Base-by-base conservation (phyloP, 2,329 filamentous ascomycete genomes). In the Diaporthe sp. region DNA sequence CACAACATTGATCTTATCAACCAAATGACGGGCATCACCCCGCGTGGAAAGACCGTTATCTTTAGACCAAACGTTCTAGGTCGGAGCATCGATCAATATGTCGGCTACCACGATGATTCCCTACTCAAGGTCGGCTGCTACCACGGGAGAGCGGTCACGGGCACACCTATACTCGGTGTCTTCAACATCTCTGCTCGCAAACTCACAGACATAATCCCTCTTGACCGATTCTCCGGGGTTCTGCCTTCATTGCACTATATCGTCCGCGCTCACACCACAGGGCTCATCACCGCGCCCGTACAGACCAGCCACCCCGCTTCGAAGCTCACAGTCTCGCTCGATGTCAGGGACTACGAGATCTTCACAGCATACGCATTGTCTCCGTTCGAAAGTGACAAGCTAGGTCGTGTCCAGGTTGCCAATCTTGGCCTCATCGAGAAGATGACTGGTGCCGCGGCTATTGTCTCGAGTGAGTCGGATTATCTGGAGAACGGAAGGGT, bases 371-470 rank as follows among this genome's bases (percentile, higher is more conserved):
- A 93, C 76, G 92, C 94, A 0, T 82, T 95, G 2, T 86, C 87
- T 0, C 82, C 86, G 0, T 92, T 96, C 77, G 82, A 85, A 1
- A 85, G 84, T n/a, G 81, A 85, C 60, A 80, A 79, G 1, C 40
- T 73, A 19, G 80, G 85, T 50, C 77, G 81, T 28, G 85, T 92
- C 0, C 84, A 84, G 57, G 86, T 96, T 2, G 92, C 94, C 0
- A 92, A 93, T 25, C 83, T 98, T 0, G 96, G 96, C 0, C 86
- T 98, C 2, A 77, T 97, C 4, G 93, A 90, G 2, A 98, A 98
- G 83, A 97, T 98, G 94, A 95, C 95, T 0, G 96, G 95, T 0
- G 91, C 93, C 0, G 95, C 95, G 1, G 95, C 95, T 0, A 88
- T 98, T 10, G 85, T 93, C 1, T 87, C 86, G 50, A 92, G 86